These are phyloP conservation scores for Zangia roseola DNA, from an alignment of 768 basidiomycete genomes.

Conservation along the genomic window DNA sequence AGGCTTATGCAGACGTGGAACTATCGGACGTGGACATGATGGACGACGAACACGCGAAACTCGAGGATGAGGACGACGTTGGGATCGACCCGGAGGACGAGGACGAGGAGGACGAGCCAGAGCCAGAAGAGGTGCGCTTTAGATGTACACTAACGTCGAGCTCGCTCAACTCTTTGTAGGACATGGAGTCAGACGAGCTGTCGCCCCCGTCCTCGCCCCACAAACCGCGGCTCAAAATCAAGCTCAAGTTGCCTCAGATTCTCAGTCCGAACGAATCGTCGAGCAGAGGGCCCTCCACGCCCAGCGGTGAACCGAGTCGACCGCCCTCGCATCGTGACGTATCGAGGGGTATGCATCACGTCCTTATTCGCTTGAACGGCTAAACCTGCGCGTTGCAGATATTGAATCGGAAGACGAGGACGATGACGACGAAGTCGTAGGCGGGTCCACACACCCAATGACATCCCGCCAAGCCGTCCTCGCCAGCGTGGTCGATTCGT, in stretches of 20 bases:
- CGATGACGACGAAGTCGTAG: constrained; percentile 41
- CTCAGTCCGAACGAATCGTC: constrained; percentile 34
- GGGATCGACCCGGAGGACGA: constrained; percentile 35
- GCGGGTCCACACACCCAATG: constrained; percentile 38
- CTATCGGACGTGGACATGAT: constrained; percentile 25
- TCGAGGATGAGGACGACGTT: constrained; percentile 38
- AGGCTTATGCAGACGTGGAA: constrained; percentile 23
- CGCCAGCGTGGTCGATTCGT: constrained; percentile 64
- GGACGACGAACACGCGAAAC: constrained; percentile 28
- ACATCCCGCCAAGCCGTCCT: constrained; percentile 69
- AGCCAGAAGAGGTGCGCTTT: constrained; percentile 8
- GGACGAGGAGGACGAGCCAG: constrained; percentile 28
- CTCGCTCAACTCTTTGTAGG: constrained; percentile 14
- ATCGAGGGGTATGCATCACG: constrained; percentile 19
- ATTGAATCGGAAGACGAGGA: constrained; percentile 43
- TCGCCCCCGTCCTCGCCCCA: constrained; percentile 32
- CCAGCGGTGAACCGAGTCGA: constrained; percentile 23
- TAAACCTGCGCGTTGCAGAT: constrained; percentile 21
- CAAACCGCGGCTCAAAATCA: constrained; percentile 57
- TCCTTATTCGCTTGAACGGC: neutral
- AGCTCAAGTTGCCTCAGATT: constrained; percentile 50
- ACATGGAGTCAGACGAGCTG: constrained; percentile 35
- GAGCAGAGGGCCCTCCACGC: constrained; percentile 27
- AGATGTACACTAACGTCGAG: neutral
- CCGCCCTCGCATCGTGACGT: constrained; percentile 25